Conservation (phyloP, 768 basidiomycete species). For the Candolleomyces efflorescens region DNA sequence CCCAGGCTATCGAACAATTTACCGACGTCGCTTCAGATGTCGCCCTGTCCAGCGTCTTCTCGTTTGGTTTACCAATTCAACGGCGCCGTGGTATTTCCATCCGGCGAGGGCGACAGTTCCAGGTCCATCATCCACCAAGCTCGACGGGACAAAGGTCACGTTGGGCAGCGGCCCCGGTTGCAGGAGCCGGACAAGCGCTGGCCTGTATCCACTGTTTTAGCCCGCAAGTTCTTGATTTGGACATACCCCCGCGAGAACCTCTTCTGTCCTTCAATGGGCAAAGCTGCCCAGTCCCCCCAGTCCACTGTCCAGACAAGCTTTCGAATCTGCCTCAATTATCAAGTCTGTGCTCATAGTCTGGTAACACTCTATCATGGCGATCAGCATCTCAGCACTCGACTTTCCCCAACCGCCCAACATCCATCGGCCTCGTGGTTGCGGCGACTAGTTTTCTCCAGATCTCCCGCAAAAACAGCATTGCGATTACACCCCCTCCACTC, state of each 20-base stretch:
- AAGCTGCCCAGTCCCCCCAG: not conserved
- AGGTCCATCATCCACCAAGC: not conserved
- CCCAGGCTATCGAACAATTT: slow-evolving; percentile 4
- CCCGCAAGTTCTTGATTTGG: not conserved
- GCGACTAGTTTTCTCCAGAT: not conserved
- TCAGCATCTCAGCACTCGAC: not conserved
- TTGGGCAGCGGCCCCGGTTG: not conserved
- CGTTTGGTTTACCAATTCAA: not conserved
- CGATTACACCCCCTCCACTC: not conserved
- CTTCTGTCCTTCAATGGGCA: not conserved
- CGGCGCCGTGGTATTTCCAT: slow-evolving; percentile 4
- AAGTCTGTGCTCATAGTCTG: not conserved
- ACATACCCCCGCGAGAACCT: not conserved
- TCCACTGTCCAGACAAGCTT: not conserved
- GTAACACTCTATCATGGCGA: not conserved
- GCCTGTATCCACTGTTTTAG: slow-evolving; percentile 1
- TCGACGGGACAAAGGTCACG: not conserved
- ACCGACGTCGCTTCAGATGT: slow-evolving; percentile 1
- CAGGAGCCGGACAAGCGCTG: not conserved
- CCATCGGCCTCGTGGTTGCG: slow-evolving; percentile 1
- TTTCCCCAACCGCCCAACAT: not conserved
- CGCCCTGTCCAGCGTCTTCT: not conserved
- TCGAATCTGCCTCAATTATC: slow-evolving; percentile 1
- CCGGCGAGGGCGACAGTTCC: not conserved
- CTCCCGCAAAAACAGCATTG: not conserved